Percentiles rank a stretch among this genome's conserved stretches.
Evolutionary conservation across 257 asterid species (phyloP).

Genomic region (Leptodermis oblonga): DNA sequence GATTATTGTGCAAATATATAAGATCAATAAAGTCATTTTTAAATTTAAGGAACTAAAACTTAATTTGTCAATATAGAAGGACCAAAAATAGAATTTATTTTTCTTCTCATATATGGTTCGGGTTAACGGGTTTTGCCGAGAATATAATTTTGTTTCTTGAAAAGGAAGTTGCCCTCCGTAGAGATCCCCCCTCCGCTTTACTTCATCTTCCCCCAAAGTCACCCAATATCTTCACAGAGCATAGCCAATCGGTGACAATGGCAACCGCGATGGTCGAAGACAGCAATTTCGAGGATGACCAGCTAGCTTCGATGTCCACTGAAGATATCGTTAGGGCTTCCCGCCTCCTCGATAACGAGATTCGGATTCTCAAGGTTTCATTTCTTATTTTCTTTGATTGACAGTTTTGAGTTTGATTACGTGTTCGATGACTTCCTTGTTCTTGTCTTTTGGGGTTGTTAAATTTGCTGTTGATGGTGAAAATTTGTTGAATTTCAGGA

Average conservation of each 20-base stretch:
- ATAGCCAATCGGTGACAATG: no score
- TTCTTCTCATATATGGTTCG: no score
- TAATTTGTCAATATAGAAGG: no score
- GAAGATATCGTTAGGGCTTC: conserved; percentile 83
- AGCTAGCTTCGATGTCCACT: conserved; percentile 67
- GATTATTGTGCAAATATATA: no score
- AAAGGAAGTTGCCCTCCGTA: no score
- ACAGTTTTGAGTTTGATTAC: background rate
- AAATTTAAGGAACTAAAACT: no score
- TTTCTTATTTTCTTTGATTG: background rate
- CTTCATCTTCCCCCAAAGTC: background rate
- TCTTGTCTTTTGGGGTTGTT: background rate
- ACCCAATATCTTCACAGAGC: no score
- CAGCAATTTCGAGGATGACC: conserved; percentile 69
- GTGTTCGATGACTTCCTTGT: background rate
- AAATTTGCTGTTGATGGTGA: background rate
- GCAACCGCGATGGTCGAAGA: conserved; percentile 89
- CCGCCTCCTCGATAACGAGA: conserved; percentile 83
- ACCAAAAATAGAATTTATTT: no score
- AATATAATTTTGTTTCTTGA: no score
- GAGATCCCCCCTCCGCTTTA: no score
- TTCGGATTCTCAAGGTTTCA: conserved; percentile 71
- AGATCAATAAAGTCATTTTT: no score
- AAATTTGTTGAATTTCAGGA: conserved; percentile 39
- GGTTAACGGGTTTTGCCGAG: no score